These are phyloP conservation scores for Cryphonectria carpinicola DNA, from an alignment of 2,329 filamentous ascomycete genomes.

Conservation along the genomic window DNA sequence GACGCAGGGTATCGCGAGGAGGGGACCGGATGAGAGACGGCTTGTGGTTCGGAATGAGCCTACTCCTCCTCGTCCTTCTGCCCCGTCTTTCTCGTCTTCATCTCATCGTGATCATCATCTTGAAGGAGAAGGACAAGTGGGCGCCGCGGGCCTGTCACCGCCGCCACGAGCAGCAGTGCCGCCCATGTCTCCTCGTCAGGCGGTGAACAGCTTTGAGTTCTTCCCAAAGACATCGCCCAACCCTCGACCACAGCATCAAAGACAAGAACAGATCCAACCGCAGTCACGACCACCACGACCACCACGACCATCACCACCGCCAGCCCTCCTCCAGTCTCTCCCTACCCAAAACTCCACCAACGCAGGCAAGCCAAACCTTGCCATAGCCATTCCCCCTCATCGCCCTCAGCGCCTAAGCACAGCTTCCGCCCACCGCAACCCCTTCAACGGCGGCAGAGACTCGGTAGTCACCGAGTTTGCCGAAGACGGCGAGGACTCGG, in stretches of 20 bases:
- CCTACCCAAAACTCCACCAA: not conserved
- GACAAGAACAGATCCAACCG: not conserved
- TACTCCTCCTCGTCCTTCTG: slow-evolving; percentile 6
- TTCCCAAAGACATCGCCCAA: slow-evolving; percentile 4
- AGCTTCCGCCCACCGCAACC: slow-evolving; percentile 20
- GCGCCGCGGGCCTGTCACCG: not conserved
- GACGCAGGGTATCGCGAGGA: slow-evolving; percentile 9
- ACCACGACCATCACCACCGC: slow-evolving; percentile 13
- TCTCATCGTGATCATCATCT: not conserved
- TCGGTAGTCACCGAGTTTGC: slow-evolving; percentile 58
- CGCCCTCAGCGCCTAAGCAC: slow-evolving; percentile 17
- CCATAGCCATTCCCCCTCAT: slow-evolving; percentile 41
- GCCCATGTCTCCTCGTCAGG: slow-evolving; percentile 20
- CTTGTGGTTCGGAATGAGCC: slow-evolving; percentile 13
- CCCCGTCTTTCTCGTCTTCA: not conserved
- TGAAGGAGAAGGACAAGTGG: not conserved
- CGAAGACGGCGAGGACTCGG: slow-evolving; percentile 48
- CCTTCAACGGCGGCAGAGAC: slow-evolving; percentile 38
- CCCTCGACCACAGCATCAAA: slow-evolving; percentile 11
- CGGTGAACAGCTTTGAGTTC: slow-evolving; percentile 24
- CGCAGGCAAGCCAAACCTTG: slow-evolving; percentile 46
- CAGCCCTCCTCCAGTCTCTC: slow-evolving; percentile 32
- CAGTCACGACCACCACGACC: slow-evolving; percentile 10
- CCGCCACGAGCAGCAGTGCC: slow-evolving; percentile 17
- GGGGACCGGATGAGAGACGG: slow-evolving; percentile 28